phyloP scores from a whole-genome alignment of 169 alveolate species.

The Hepatocystis sp. region DNA sequence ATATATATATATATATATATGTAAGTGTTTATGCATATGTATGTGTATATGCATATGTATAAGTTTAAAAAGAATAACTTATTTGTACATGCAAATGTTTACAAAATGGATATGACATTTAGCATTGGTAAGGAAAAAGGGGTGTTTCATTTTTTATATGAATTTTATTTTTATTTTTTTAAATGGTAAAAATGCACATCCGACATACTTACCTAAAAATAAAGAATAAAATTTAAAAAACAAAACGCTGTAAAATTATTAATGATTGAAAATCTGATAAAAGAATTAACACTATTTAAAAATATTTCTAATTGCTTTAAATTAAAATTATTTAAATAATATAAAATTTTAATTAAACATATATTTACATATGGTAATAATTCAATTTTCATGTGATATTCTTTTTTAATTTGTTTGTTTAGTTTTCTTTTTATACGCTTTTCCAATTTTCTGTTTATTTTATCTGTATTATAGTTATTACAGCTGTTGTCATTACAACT shows the following conservation, averaged over 20 bases:
- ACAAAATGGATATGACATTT: no score
- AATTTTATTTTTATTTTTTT: no score
- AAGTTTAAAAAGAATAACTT: no score
- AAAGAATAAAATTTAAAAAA: conserved; percentile 32
- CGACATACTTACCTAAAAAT: conserved; percentile 10
- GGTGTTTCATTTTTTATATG: no score
- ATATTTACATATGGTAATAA: conserved; percentile 64
- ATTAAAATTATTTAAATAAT: conserved; percentile 64
- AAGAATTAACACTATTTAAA: conserved; percentile 66
- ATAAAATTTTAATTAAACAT: conserved; percentile 66
- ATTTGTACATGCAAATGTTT: no score
- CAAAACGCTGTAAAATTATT: conserved; percentile 68
- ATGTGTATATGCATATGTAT: no score
- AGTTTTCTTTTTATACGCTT: conserved; percentile 12
- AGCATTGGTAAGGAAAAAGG: no score
- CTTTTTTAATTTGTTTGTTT: conserved; percentile 55
- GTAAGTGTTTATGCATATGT: not conserved
- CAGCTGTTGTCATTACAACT: not conserved
- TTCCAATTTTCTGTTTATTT: conserved; percentile 4
- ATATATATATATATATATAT: not conserved
- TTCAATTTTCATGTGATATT: conserved; percentile 43
- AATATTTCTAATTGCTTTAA: conserved; percentile 58
- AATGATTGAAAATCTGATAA: conserved; percentile 42
- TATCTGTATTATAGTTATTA: not conserved
- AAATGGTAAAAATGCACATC: no score